Evolutionary conservation across 23 red algal genomes (phyloP).

Genomic region (Gracilaria caudata): DNA sequence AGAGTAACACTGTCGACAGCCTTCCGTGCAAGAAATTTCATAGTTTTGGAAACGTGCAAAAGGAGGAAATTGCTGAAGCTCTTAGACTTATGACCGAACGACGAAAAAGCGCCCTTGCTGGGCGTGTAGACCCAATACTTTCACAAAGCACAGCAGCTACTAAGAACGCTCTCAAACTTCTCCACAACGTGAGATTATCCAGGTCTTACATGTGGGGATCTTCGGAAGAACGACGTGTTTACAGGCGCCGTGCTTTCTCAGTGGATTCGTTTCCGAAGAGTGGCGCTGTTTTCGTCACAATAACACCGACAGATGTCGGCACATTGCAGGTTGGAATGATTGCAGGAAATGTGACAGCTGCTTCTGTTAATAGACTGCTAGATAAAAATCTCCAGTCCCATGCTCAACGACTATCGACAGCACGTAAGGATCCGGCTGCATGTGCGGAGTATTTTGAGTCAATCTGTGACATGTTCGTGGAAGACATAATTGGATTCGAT

Average conservation of each 20-base stretch:
- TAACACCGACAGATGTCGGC: neutral
- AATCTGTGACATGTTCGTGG: neutral
- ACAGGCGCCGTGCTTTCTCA: neutral
- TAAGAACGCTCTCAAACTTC: no score
- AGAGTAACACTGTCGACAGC: neutral
- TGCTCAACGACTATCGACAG: neutral
- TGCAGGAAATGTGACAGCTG: neutral
- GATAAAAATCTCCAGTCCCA: neutral
- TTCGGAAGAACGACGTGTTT: neutral
- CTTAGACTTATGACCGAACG: no score
- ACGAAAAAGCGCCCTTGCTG: no score
- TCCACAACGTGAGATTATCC: no score
- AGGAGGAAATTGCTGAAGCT: no score
- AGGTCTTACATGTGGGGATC: neutral
- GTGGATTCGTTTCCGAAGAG: neutral
- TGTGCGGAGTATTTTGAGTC: neutral
- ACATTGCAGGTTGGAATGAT: neutral
- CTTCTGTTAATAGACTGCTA: neutral
- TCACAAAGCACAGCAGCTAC: no score
- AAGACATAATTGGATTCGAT: slow-evolving; percentile 4
- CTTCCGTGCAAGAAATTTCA: neutral
- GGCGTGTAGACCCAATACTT: no score
- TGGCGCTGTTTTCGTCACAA: neutral
- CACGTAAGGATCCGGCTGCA: neutral
- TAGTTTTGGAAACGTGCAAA: no score